Conservation (phyloP, 1,284 basidiomycete species). For the Leccinum cinnamomeum region DNA sequence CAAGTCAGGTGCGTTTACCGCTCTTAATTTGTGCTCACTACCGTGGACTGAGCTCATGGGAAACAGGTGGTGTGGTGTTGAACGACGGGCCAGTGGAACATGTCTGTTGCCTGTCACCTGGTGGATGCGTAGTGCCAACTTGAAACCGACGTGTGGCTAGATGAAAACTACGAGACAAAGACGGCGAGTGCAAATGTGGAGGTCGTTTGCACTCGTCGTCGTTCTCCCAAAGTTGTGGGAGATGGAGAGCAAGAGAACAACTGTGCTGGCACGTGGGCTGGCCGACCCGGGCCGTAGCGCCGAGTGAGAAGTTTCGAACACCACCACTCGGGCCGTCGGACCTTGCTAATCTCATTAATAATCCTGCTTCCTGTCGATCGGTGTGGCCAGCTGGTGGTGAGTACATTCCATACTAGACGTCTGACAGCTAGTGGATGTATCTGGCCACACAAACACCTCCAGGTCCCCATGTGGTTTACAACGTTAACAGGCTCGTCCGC, state of each 20-base stretch:
- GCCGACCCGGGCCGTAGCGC: neutral
- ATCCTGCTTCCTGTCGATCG: constrained; percentile 1
- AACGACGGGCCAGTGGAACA: neutral
- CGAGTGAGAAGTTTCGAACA: neutral
- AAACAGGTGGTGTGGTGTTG: neutral
- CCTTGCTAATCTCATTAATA: neutral
- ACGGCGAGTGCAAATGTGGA: neutral
- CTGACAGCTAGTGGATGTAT: constrained; percentile 14
- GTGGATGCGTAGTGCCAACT: neutral
- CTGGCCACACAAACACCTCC: constrained; percentile 9
- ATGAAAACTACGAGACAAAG: neutral
- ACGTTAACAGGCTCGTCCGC: constrained; percentile 18
- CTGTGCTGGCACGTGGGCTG: neutral
- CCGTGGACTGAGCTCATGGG: neutral
- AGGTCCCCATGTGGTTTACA: constrained; percentile 12
- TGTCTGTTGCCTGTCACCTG: neutral
- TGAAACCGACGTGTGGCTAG: neutral
- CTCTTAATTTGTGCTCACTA: neutral
- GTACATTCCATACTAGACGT: constrained; percentile 4
- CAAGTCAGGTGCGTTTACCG: neutral
- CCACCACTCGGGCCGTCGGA: neutral
- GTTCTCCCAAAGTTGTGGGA: neutral
- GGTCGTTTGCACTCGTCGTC: neutral
- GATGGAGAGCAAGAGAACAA: neutral
- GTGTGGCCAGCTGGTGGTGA: constrained; percentile 1